These are phyloP conservation scores for Entomophthora muscae DNA, from an alignment of 371 early-diverging fungal species.

Conservation along the genomic window DNA sequence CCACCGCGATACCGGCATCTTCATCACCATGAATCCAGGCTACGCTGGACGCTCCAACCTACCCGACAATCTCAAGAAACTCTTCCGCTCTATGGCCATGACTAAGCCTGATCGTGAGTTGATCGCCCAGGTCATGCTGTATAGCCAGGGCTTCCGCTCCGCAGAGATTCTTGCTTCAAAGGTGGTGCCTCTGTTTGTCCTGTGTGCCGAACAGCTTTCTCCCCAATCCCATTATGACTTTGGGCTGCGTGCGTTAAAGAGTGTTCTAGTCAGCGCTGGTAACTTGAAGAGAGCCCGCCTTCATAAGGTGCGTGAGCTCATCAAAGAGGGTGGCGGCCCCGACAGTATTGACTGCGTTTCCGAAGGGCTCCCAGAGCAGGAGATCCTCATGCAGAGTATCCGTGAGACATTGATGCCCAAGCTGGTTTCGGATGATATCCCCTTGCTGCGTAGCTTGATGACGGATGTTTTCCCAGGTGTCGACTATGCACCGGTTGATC, in stretches of 20 bases:
- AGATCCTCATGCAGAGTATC: slow-evolving; percentile 86
- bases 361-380: slow-evolving; percentile 64
- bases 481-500: slow-evolving; percentile 58
- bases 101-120: slow-evolving; percentile 92
- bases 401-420: slow-evolving; percentile 94
- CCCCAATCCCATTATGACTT: slow-evolving; percentile 98
- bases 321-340: slow-evolving; percentile 17
- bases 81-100: slow-evolving; percentile 97
- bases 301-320: slow-evolving; percentile 24
- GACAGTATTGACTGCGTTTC: slow-evolving; percentile 31
- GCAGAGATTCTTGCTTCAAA: slow-evolving; percentile 88
- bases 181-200: slow-evolving; percentile 88
- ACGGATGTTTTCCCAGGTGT: slow-evolving; percentile 94
- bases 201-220: slow-evolving; percentile 85
- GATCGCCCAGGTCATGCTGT: slow-evolving; percentile 98
- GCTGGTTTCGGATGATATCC: slow-evolving; percentile 86
- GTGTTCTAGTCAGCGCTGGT: slow-evolving; percentile 93
- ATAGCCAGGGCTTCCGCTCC: slow-evolving; percentile 94
- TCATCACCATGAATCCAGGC: slow-evolving; percentile 99
- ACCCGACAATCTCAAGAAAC: slow-evolving; percentile 95
- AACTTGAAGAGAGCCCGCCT: slow-evolving; percentile 84
- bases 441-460: slow-evolving; percentile 62
- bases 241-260: slow-evolving; percentile 95
- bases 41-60: slow-evolving; percentile 96
- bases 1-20: slow-evolving; percentile 77